Percentiles rank a stretch among this genome's conserved stretches.
phyloP scores from a whole-genome alignment of 345 rosid genomes.

The Arabidopsis arenosa region DNA sequence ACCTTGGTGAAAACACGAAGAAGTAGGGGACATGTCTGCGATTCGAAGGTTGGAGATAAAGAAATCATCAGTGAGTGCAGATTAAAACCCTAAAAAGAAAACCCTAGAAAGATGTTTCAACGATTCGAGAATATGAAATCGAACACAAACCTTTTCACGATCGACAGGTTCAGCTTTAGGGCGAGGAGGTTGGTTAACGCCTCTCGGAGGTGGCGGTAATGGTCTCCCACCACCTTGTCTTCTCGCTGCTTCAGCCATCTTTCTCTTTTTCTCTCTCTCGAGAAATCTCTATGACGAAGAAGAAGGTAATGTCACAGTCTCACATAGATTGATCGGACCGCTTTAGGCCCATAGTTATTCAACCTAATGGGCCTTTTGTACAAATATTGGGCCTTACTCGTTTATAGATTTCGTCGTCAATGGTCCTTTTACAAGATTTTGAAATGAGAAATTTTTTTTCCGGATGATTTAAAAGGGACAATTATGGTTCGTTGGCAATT shows the following conservation, averaged over 20 bases:
- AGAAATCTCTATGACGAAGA: conserved; percentile 16
- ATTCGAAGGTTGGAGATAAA: background rate
- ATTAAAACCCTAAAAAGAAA: conserved; percentile 2
- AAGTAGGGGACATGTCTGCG: conserved; percentile 93
- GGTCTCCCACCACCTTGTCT: conserved; percentile 72
- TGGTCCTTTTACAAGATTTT: background rate
- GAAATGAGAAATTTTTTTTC: background rate
- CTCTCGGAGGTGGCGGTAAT: conserved; percentile 60
- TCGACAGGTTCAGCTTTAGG: conserved; percentile 70
- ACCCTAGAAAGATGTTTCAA: conserved; percentile 18
- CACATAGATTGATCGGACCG: background rate
- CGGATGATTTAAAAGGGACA: too few species aligned
- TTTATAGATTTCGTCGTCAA: background rate
- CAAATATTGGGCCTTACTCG: background rate
- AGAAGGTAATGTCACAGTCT: conserved; percentile 1
- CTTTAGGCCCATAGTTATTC: conserved; percentile 16
- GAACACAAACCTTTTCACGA: conserved; percentile 72
- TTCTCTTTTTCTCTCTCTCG: conserved; percentile 30
- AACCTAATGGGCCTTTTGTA: background rate
- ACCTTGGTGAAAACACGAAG: conserved; percentile 98
- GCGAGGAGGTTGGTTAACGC: conserved; percentile 64
- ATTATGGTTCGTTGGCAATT: too few species aligned
- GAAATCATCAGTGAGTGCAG: background rate
- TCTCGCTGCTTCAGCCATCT: conserved; percentile 68
- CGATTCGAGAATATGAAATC: background rate